Conservation (phyloP, 2,329 filamentous ascomycete genomes). For the Xylaria multiplex region DNA sequence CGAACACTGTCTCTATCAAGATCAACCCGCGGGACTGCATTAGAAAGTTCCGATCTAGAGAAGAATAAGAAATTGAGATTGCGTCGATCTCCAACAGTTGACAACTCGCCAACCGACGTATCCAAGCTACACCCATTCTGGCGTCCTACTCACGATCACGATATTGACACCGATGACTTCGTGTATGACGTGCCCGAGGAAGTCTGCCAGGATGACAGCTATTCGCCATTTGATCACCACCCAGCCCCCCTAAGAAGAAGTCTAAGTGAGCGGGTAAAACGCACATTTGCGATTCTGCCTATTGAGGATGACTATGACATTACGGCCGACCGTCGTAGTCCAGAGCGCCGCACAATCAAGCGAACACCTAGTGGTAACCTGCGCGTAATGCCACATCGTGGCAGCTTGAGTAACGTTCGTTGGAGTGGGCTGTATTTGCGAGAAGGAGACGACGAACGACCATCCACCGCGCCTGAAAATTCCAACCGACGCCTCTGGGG, state of each 20-base stretch:
- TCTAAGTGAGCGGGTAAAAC: constrained; percentile 62
- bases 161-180: constrained; percentile 45
- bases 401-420: constrained; percentile 56
- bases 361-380: constrained; percentile 69
- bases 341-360: constrained; percentile 67
- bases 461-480: constrained; percentile 52
- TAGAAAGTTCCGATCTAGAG: constrained; percentile 43
- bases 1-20: constrained; percentile 66
- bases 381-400: constrained; percentile 65
- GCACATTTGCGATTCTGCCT: constrained; percentile 70
- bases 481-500: constrained; percentile 45
- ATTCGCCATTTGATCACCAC: constrained; percentile 62
- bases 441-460: constrained; percentile 45
- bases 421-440: constrained; percentile 41
- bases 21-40: constrained; percentile 48
- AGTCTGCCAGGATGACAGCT: constrained; percentile 54
- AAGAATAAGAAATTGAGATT: constrained; percentile 46
- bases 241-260: constrained; percentile 50
- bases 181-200: constrained; percentile 49
- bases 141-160: constrained; percentile 61
- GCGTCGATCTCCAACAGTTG: constrained; percentile 54
- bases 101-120: constrained; percentile 61
- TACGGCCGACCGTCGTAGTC: constrained; percentile 49
- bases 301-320: constrained; percentile 54
- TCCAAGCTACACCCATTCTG: constrained; percentile 69